These are phyloP conservation scores for Lodderomyces pseudojiufengensis DNA, from an alignment of 1,139 yeast species.

Conservation along the genomic window DNA sequence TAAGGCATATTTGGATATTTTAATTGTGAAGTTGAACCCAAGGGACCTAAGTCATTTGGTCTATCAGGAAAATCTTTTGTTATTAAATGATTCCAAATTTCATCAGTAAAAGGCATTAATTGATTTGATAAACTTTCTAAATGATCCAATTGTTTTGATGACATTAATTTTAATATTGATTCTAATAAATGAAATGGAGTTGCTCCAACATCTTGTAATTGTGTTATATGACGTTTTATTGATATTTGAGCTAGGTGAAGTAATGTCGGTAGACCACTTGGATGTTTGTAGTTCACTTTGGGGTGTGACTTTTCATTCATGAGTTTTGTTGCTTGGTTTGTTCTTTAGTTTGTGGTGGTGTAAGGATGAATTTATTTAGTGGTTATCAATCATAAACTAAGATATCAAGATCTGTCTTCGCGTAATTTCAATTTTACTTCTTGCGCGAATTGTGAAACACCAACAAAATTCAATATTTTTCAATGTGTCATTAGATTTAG, in stretches of 20 bases:
- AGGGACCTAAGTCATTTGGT: constrained; percentile 18
- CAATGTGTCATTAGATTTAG: no score
- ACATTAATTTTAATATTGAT: constrained; percentile 42
- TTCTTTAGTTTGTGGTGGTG: no score
- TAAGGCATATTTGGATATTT: constrained; percentile 27
- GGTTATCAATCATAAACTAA: no score
- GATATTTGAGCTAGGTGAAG: constrained; percentile 9
- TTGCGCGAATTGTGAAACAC: no score
- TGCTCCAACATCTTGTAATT: constrained; percentile 39
- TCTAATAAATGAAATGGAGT: constrained; percentile 48
- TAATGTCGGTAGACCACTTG: constrained; percentile 11
- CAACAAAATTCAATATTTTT: no score
- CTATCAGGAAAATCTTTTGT: constrained; percentile 50
- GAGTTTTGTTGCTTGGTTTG: no score
- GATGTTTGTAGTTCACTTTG: constrained; percentile 1
- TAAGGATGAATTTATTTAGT: no score
- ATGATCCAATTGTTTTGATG: constrained; percentile 42
- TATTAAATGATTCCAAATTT: constrained; percentile 45
- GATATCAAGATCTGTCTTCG: no score
- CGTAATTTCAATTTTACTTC: no score
- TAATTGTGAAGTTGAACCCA: constrained; percentile 3
- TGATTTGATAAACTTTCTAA: constrained; percentile 45
- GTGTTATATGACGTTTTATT: constrained; percentile 10
- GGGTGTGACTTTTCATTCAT: no score
- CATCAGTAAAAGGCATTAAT: constrained; percentile 47